These are phyloP conservation scores for Penicillium sp. DNA, from an alignment of 2,329 filamentous ascomycete genomes.

Conservation along the genomic window DNA sequence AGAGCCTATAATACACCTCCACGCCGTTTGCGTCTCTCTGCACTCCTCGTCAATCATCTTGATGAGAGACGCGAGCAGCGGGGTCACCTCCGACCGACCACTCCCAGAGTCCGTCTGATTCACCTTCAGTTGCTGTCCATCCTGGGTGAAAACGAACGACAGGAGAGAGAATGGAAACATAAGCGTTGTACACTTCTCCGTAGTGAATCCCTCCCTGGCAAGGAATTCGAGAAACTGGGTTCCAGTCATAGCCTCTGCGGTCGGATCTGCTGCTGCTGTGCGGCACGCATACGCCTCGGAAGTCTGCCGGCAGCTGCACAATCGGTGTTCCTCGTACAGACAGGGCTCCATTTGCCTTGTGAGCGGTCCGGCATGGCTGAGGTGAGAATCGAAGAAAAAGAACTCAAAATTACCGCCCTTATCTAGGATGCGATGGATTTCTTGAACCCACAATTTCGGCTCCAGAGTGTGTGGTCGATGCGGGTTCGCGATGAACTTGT, in stretches of 20 bases:
- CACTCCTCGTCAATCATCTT: slow-evolving; percentile 9
- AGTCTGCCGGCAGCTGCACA: background rate
- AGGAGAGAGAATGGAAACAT: too few relatives aligned
- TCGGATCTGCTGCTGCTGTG: background rate
- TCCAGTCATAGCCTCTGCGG: background rate
- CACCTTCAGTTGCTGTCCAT: background rate
- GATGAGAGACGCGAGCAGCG: slow-evolving; percentile 3
- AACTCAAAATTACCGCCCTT: background rate
- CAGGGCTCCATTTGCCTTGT: slow-evolving; percentile 1
- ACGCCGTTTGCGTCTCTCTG: slow-evolving; percentile 3
- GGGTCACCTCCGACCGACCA: background rate
- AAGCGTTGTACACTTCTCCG: too few relatives aligned
- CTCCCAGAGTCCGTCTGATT: background rate
- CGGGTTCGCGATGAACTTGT: background rate
- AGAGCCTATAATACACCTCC: slow-evolving; percentile 8
- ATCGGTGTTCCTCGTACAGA: background rate
- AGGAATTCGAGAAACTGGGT: too few relatives aligned
- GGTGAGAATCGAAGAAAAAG: background rate
- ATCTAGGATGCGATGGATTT: slow-evolving; percentile 4
- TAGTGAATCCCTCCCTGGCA: too few relatives aligned
- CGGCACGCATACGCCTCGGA: background rate
- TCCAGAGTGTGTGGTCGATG: background rate
- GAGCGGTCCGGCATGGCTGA: slow-evolving; percentile 1
- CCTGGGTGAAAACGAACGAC: too few relatives aligned
- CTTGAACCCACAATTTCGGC: background rate